phyloP scores from a whole-genome alignment of 1,284 basidiomycete genomes.

The Anthracocystis walkeri region DNA sequence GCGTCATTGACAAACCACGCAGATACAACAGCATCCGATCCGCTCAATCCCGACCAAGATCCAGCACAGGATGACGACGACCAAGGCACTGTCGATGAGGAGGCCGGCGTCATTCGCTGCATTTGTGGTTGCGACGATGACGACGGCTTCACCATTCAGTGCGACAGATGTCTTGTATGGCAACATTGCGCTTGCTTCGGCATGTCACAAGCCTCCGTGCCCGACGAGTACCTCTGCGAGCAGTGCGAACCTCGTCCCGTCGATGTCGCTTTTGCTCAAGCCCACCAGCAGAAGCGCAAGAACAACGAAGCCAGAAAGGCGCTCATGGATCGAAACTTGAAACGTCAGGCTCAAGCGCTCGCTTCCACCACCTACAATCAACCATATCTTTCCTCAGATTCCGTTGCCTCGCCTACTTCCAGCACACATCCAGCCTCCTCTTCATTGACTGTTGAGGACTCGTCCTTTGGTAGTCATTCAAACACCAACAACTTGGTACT shows the following conservation, averaged over 20 bases:
- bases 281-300: conserved; percentile 60
- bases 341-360: conserved; percentile 41
- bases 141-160: conserved; percentile 92
- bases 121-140: conserved; percentile 80
- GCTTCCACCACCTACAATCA: conserved; percentile 30
- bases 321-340: conserved; percentile 51
- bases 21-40: conserved; percentile 20
- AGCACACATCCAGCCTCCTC: conserved; percentile 12
- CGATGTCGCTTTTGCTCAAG: conserved; percentile 61
- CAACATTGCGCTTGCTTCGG: conserved; percentile 87
- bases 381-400: conserved; percentile 15
- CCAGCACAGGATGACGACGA: conserved; percentile 51
- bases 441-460: conserved; percentile 4
- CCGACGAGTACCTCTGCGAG: conserved; percentile 75
- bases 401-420: conserved; percentile 29
- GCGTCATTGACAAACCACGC: neutral
- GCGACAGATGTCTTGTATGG: conserved; percentile 89
- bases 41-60: conserved; percentile 30
- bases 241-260: conserved; percentile 69
- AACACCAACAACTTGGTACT: neutral
- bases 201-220: conserved; percentile 74
- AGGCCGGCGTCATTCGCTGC: conserved; percentile 72
- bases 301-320: conserved; percentile 65
- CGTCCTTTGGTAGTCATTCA: neutral
- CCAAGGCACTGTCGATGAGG: conserved; percentile 61